These are phyloP conservation scores for Sporothrix euskadiensis DNA, from an alignment of 2,329 filamentous ascomycete species.

Conservation along the genomic window DNA sequence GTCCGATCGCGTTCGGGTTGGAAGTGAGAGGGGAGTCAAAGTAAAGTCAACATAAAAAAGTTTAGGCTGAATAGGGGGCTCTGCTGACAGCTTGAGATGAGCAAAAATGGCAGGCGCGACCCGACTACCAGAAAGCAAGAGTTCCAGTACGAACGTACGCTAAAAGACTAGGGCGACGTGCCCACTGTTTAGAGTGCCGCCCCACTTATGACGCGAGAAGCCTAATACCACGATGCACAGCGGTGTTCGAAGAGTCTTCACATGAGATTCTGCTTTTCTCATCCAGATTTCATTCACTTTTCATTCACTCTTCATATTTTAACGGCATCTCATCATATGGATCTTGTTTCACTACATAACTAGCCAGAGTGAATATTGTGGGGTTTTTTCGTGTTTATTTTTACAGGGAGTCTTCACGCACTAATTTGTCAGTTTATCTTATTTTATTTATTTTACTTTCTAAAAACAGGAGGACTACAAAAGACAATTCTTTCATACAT, in stretches of 20 bases:
- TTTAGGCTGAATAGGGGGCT: neutral
- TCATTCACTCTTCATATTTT: neutral
- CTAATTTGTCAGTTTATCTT: too few relatives aligned
- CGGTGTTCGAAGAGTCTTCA: neutral
- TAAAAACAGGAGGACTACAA: too few relatives aligned
- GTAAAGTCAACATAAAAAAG: neutral
- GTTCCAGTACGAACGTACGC: neutral
- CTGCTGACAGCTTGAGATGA: neutral
- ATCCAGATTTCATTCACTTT: neutral
- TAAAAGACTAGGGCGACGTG: neutral
- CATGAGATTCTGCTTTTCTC: neutral
- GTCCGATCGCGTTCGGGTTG: too few relatives aligned
- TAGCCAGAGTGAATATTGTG: too few relatives aligned
- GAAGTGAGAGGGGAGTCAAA: too few relatives aligned
- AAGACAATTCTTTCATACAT: too few relatives aligned
- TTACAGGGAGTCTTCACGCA: too few relatives aligned
- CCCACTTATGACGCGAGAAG: neutral
- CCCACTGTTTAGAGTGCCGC: neutral
- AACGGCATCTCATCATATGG: neutral
- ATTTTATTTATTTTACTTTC: too few relatives aligned
- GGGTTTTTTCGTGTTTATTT: neutral
- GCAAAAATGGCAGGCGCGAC: neutral
- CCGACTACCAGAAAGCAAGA: too few relatives aligned
- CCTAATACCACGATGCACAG: neutral
- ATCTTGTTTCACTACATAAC: neutral